Evolutionary conservation across 306 rosid species (phyloP), one percentile per base, ranked within the genome.

Genomic region (Boehmeria nivea): DNA sequence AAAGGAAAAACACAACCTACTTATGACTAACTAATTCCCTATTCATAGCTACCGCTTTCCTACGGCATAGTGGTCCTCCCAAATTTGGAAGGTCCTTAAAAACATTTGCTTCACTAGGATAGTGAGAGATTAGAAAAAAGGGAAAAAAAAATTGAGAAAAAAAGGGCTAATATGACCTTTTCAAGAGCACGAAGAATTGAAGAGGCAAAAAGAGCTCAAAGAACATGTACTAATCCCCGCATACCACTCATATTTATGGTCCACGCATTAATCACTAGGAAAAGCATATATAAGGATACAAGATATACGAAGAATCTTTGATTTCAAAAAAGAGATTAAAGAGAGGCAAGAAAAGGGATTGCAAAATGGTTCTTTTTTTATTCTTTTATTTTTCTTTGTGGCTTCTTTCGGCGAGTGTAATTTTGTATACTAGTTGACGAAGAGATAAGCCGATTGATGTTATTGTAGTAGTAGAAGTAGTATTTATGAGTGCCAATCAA

Each of bases 61-160:
- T 44, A 45, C 1, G 42, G 51, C 68, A 8, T 37, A 44, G 77
- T 70, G 77, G 84, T 74, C 83, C 70, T 61, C 6, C 42, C 14
- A 11, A 53, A 53, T 17, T 34, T 54, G 44, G 44, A 34, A 31
- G 24, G 44, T 33, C 43, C 59, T 19, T 18, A 31, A 51, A 16
- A 31, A 13, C 13, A 27, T 31, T 21, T 54, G 17, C 16, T 31
- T 34, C 14, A 18, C n/a, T 54, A 31, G 2, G 59, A 36, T 54
- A 18, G 43, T 17, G 44, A 10, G n/a, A n/a, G n/a, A 40, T 40
- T 14, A 40, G 10, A 1, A 8, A n/a, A 40, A n/a, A 40, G 6
- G 45, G 15, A 16, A 31, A 31, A 27, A 16, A 53, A 33, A 17
- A 45, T 19, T n/a, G n/a, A n/a, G n/a, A n/a, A n/a, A n/a, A n/a